Percentiles rank a stretch among this genome's conserved stretches.
Conservation (phyloP, 345 rosid genomes). For the Euphorbia pulcherrima region DNA sequence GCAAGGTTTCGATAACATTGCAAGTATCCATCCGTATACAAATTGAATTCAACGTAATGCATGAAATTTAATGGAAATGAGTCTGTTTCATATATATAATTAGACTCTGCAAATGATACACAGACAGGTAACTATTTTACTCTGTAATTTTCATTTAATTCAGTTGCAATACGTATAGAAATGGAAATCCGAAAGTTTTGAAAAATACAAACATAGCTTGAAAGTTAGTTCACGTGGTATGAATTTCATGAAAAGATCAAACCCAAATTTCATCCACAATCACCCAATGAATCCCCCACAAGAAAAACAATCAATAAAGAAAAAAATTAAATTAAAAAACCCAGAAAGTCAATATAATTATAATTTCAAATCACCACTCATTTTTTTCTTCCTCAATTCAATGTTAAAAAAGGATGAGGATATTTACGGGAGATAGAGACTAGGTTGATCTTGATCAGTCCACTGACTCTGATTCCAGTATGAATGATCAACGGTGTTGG, state of each 20-base stretch:
- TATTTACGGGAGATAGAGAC: conserved; percentile 70
- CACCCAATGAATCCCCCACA: conserved; percentile 12
- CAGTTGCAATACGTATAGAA: no score
- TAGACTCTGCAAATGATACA: no score
- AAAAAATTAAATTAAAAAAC: conserved; percentile 34
- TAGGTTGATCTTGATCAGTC: conserved; percentile 57
- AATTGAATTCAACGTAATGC: no score
- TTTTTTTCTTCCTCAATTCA: background rate
- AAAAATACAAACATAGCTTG: no score
- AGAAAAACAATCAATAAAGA: conserved; percentile 3
- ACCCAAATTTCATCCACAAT: conserved; percentile 18
- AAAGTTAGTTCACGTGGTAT: conserved; percentile 20
- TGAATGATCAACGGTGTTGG: conserved; percentile 60
- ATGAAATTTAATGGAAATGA: no score
- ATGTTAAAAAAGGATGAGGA: conserved; percentile 2
- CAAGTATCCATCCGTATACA: no score
- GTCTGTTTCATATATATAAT: no score
- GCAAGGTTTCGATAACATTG: no score
- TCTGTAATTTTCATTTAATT: no score
- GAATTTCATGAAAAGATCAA: conserved; percentile 19
- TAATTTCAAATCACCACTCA: conserved; percentile 17
- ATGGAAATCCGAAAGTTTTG: no score
- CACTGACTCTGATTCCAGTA: conserved; percentile 89
- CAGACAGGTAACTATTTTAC: no score
- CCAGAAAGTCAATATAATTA: conserved; percentile 27